phyloP scores from a whole-genome alignment of 306 rosid species.

The Datisca glomerata region DNA sequence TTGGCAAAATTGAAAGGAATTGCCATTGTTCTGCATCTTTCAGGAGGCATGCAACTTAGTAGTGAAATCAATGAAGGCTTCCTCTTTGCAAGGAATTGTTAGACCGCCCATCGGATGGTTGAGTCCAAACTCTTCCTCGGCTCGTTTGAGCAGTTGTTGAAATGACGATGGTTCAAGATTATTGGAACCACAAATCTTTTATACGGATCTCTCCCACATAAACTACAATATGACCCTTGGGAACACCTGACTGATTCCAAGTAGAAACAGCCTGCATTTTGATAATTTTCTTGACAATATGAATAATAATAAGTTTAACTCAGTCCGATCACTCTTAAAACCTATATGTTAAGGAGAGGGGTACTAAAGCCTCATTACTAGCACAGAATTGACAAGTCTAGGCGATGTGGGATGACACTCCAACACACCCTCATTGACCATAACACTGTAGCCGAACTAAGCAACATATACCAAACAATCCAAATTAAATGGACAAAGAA shows the following conservation, averaged over 20 bases:
- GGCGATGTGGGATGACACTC: too few species aligned
- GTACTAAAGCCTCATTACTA: too few species aligned
- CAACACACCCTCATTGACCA: too few species aligned
- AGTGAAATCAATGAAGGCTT: slow-evolving; percentile 14
- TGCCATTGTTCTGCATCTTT: too few species aligned
- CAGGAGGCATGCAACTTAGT: too few species aligned
- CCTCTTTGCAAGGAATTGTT: slow-evolving; percentile 17
- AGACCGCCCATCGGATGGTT: slow-evolving; percentile 16
- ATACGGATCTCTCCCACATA: slow-evolving; percentile 18
- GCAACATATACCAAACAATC: too few species aligned
- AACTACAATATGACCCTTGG: slow-evolving; percentile 15
- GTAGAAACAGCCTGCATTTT: slow-evolving; percentile 1
- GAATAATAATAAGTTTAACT: too few species aligned
- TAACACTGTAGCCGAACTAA: slow-evolving; percentile 2
- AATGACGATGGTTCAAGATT: slow-evolving; percentile 15
- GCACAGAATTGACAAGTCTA: too few species aligned
- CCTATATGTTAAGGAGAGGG: too few species aligned
- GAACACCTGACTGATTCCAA: neutral
- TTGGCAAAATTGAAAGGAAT: too few species aligned
- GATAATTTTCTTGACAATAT: slow-evolving; percentile 1
- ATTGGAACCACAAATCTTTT: slow-evolving; percentile 19
- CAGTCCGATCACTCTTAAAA: too few species aligned
- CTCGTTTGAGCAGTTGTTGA: slow-evolving; percentile 9
- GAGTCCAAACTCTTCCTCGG: slow-evolving; percentile 18
- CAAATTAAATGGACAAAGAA: too few species aligned